Conservation (phyloP, 768 basidiomycete species). For the Kwoniella mangroviensis region DNA sequence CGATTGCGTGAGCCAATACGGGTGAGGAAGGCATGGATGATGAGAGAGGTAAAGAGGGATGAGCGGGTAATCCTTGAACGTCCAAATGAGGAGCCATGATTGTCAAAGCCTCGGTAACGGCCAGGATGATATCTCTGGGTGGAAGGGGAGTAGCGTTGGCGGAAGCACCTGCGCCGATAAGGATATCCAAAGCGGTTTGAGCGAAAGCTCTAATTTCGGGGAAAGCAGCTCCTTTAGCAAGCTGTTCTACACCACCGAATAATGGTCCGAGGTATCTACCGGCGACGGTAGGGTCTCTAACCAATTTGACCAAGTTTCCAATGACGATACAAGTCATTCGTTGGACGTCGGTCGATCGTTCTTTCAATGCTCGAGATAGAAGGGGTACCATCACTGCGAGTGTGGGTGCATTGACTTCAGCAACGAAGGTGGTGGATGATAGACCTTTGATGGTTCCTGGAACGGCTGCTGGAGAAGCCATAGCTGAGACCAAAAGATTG, state of each 20-base stretch:
- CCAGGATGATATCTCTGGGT: constrained; percentile 70
- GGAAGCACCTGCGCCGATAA: constrained; percentile 83
- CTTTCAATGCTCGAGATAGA: constrained; percentile 85
- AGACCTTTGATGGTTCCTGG: constrained; percentile 92
- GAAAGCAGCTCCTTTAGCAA: constrained; percentile 88
- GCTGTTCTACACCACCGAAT: constrained; percentile 87
- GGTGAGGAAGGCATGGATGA: constrained; percentile 63
- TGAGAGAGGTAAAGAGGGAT: constrained; percentile 62
- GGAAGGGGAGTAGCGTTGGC: constrained; percentile 70
- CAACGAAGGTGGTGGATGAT: constrained; percentile 93
- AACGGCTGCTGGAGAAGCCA: constrained; percentile 84
- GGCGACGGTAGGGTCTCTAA: constrained; percentile 85
- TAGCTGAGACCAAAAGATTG: constrained; percentile 78
- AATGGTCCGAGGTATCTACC: constrained; percentile 84
- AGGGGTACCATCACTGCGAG: constrained; percentile 94
- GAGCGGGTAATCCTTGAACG: constrained; percentile 61
- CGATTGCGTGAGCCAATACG: constrained; percentile 67
- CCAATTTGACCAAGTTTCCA: constrained; percentile 96
- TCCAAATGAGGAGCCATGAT: constrained; percentile 68
- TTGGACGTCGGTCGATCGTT: constrained; percentile 94
- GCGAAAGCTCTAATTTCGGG: constrained; percentile 97
- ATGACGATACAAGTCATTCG: constrained; percentile 91
- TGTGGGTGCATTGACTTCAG: constrained; percentile 95
- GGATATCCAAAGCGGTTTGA: constrained; percentile 76
- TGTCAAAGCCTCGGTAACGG: constrained; percentile 66